A percentile compares a stretch with the other conserved stretches of the same genome.
Conservation (phyloP, 352 stramenopile genomes). For the Phytophthora agathidicida region DNA sequence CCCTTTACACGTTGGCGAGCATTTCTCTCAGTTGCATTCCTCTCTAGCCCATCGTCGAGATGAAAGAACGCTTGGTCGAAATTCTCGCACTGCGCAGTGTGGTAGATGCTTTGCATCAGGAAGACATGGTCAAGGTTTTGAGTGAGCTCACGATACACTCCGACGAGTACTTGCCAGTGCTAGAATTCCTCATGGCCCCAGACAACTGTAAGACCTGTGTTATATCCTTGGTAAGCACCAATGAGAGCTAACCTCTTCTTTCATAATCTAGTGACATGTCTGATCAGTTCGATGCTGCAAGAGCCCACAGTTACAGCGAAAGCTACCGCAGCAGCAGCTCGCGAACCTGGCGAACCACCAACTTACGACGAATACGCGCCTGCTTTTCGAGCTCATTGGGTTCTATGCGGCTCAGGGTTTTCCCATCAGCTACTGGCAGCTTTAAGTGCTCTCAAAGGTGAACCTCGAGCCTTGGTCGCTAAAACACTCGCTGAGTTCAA, state of each 20-base stretch:
- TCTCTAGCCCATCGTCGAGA: no score
- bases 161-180: conserved; percentile 62
- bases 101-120: conserved; percentile 46
- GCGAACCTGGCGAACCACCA: conserved; percentile 46
- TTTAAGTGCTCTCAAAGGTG: conserved; percentile 50
- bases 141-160: conserved; percentile 53
- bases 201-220: conserved; percentile 56
- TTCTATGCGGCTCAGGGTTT: conserved; percentile 65
- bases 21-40: conserved; percentile 4
- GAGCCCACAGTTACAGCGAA: conserved; percentile 37
- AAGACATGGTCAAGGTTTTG: conserved; percentile 58
- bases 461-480: conserved; percentile 33
- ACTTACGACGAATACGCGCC: conserved; percentile 65
- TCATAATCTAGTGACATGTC: conserved; percentile 35
- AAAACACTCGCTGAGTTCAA: conserved; percentile 46
- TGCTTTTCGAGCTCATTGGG: conserved; percentile 67
- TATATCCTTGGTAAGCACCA: neutral
- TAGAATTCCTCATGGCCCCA: conserved; percentile 66
- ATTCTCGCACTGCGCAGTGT: conserved; percentile 52
- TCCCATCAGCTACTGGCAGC: conserved; percentile 67
- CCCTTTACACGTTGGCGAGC: conserved; percentile 4
- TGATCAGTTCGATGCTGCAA: conserved; percentile 60
- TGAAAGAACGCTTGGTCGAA: conserved; percentile 56
- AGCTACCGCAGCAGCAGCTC: conserved; percentile 21
- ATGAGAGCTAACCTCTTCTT: conserved; percentile 1